phyloP scores from a whole-genome alignment of 331 rosid genomes.

The Cydonia oblonga region DNA sequence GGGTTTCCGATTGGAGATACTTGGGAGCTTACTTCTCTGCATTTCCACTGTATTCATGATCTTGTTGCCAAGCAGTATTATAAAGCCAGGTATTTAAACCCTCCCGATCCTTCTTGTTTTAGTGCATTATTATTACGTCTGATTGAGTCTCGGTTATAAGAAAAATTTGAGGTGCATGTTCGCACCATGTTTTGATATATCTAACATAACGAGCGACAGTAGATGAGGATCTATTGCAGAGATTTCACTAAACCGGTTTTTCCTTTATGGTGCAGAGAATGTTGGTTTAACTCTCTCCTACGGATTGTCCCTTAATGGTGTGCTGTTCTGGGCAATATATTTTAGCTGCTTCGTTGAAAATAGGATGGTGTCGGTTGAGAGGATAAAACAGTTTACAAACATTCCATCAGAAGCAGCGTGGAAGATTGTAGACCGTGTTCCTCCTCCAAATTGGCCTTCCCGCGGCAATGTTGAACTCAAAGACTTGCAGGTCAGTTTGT shows the following conservation, averaged over 20 bases:
- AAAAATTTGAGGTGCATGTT: background rate
- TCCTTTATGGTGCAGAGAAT: slow-evolving; percentile 37
- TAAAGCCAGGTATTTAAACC: slow-evolving; percentile 56
- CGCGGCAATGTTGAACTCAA: slow-evolving; percentile 60
- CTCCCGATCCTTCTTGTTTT: background rate
- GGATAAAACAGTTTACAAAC: slow-evolving; percentile 59
- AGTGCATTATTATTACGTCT: background rate
- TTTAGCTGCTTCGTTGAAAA: slow-evolving; percentile 78
- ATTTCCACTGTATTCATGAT: slow-evolving; percentile 66
- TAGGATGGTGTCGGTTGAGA: slow-evolving; percentile 85
- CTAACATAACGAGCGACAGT: background rate
- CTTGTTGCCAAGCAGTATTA: slow-evolving; percentile 59
- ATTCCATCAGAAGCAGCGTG: slow-evolving; percentile 75
- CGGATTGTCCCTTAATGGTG: slow-evolving; percentile 61
- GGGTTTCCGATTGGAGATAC: slow-evolving; percentile 78
- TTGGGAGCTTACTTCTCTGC: slow-evolving; percentile 64
- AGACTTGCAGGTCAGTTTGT: slow-evolving; percentile 52
- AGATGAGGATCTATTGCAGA: background rate
- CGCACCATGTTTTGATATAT: too few relatives aligned
- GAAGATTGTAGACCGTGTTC: slow-evolving; percentile 42
- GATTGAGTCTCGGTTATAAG: background rate
- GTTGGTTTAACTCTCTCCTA: slow-evolving; percentile 81
- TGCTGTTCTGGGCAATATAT: slow-evolving; percentile 58
- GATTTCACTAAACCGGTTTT: slow-evolving; percentile 3
- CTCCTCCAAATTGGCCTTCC: slow-evolving; percentile 72